Conservation (phyloP, 225 moss, liverwort and hornwort genomes). For the Antitrichia curtipendula region DNA sequence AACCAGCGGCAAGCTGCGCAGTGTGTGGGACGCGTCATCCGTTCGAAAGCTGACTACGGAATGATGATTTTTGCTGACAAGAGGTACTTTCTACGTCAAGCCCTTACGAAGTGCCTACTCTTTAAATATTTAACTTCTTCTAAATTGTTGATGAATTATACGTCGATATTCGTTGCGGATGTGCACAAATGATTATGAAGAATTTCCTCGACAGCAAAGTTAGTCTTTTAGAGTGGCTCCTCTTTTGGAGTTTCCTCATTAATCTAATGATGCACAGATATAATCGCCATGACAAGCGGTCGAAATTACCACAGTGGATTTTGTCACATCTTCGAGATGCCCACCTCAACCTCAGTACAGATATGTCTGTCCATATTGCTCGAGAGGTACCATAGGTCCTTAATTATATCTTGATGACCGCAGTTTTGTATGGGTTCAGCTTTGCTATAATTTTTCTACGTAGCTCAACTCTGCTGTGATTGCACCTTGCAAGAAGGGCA, state of each 20-base stretch:
- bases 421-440: neutral
- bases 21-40: conserved; percentile 98
- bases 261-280: conserved; percentile 35
- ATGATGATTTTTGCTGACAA: conserved; percentile 99
- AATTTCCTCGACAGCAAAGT: neutral
- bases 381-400: conserved; percentile 55
- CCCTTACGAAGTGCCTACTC: neutral
- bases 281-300: conserved; percentile 97
- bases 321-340: conserved; percentile 90
- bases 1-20: conserved; percentile 95
- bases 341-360: conserved; percentile 94
- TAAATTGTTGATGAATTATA: neutral
- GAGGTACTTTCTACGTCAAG: conserved; percentile 25
- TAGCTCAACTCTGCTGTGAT: neutral
- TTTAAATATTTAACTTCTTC: neutral
- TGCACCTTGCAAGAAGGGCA: neutral
- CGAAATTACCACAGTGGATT: conserved; percentile 97
- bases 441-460: neutral
- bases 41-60: conserved; percentile 97
- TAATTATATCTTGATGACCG: neutral
- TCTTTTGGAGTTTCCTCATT: neutral
- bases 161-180: neutral
- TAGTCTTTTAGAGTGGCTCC: neutral
- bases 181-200: neutral
- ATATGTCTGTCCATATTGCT: conserved; percentile 96